phyloP scores from a whole-genome alignment of 108 stramenopile genomes.

The Skeletonema menzelii region DNA sequence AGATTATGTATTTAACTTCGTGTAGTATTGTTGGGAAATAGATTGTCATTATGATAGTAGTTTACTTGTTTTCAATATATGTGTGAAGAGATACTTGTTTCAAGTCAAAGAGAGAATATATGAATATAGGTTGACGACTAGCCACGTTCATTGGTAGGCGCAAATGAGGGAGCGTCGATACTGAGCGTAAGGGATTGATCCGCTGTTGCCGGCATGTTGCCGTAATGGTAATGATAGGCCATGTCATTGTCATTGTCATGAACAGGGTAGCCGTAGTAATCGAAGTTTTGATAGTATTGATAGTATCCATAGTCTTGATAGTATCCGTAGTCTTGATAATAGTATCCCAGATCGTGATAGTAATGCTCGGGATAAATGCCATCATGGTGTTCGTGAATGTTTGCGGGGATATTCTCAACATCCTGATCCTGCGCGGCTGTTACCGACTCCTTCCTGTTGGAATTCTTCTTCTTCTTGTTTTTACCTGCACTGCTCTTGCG shows the following conservation, averaged over 20 bases:
- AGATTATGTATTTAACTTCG: neutral
- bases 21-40: neutral
- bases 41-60: neutral
- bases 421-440: neutral
- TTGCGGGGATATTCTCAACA: neutral
- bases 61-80: constrained; percentile 4
- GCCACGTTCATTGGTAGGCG: neutral
- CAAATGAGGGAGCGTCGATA: constrained; percentile 28
- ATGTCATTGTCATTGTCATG: neutral
- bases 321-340: neutral
- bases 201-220: neutral
- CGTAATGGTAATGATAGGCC: neutral
- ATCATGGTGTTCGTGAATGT: neutral
- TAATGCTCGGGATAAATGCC: neutral
- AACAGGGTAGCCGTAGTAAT: neutral
- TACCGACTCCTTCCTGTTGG: neutral
- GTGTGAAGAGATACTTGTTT: neutral
- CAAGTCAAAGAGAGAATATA: neutral
- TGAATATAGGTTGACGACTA: neutral
- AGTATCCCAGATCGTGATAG: neutral
- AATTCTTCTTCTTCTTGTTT: neutral
- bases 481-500: neutral
- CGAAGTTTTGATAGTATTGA: neutral
- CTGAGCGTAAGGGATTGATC: constrained; percentile 3
- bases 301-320: neutral